These are phyloP conservation scores for Kitagawia praeruptora DNA, from an alignment of 129 eudicot genomes.

Conservation along the genomic window DNA sequence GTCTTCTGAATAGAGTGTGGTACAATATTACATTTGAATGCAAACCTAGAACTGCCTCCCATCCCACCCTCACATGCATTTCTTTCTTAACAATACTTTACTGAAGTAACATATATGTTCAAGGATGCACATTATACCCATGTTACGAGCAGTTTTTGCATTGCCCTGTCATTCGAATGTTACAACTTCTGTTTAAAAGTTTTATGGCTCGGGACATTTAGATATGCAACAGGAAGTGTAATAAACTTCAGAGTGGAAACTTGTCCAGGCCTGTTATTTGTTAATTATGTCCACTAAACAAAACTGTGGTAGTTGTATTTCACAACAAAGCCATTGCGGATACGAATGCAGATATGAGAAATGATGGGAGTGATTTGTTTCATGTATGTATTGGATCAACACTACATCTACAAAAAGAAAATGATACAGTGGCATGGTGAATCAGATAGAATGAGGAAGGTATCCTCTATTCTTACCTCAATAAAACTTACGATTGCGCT, in stretches of 20 bases:
- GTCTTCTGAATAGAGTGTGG: neutral
- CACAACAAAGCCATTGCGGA: neutral
- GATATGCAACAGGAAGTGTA: neutral
- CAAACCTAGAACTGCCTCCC: neutral
- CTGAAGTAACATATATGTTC: neutral
- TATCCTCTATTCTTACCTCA: slow-evolving; percentile 38
- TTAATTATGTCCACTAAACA: neutral
- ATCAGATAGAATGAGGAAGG: neutral
- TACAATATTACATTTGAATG: neutral
- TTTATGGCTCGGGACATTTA: neutral
- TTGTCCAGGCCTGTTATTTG: neutral
- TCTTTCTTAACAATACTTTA: neutral
- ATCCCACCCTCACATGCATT: neutral
- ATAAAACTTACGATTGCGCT: slow-evolving; percentile 53
- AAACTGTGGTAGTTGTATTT: neutral
- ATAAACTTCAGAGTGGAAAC: neutral
- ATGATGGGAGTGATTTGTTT: neutral
- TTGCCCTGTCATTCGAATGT: neutral
- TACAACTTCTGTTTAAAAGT: neutral
- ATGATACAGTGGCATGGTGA: neutral
- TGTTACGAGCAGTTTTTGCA: neutral
- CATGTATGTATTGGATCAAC: neutral
- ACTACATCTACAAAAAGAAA: neutral
- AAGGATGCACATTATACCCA: neutral
- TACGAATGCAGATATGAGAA: neutral